Evolutionary conservation across 306 rosid species (phyloP), one percentile per base, ranked within the genome.

Genomic region (Mucuna pruriens): DNA sequence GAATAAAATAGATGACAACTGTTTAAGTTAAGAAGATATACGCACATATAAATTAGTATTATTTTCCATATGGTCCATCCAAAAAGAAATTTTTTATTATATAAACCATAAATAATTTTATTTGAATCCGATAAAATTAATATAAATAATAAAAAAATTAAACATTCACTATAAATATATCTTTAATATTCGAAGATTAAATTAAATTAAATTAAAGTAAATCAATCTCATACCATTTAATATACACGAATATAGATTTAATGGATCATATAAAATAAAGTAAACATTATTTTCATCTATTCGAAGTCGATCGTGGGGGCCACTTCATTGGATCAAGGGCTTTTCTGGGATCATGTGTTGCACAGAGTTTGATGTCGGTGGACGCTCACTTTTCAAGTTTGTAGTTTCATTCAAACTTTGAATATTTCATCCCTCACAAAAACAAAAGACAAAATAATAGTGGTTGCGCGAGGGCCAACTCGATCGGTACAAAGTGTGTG

Each of bases 321-420:
- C 78, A 69, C 42, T 86, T 80, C 86, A 84, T 86, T 76, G 89
- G 95, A 87, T 89, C 93, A 62, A 81, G 93, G 65, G 76, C 55
- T 72, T 54, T 78, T 81, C 60, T 67, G 84, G 92, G 88, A 89
- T 87, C 91, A 72, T 68, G 90, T 52, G 86, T 66, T 52, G 88
- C 87, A 78, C 87, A 29, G 34, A 63, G 11, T 77, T 88, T 80
- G 2, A 82, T 36, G 90, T 81, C 45, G 45, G 76, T 60, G 64
- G 61, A 48, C 7, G 36, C 60, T 72, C 75, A 20, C 58, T 63
- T 80, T 62, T 44, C 46, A 75, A 79, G 83, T 40, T 38, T 70
- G 31, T 62, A 40, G 22, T 68, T 46, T 19, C 12, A 71, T 80
- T 83, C 83, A 80, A 84, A 57, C 87, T 86, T 72, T 80, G 87